Conservation (phyloP, 2,329 filamentous ascomycete genomes). For the Hypomyces rosellus region DNA sequence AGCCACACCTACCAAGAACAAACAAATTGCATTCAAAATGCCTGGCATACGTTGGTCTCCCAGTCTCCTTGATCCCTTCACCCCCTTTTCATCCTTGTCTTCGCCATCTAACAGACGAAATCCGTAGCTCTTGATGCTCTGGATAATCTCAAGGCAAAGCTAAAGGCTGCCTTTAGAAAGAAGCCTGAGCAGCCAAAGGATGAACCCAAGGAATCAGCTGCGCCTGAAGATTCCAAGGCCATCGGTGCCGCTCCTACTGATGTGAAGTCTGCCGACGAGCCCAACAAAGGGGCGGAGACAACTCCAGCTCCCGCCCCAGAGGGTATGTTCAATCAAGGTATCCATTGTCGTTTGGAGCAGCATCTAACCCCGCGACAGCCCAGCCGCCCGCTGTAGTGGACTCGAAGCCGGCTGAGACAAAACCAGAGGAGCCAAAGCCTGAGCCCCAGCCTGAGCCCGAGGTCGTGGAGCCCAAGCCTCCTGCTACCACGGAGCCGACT, state of each 20-base stretch:
- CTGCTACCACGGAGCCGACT: neutral
- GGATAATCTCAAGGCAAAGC: slow-evolving; percentile 50
- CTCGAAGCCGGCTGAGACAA: neutral
- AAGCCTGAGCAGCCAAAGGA: slow-evolving; percentile 31
- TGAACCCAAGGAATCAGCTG: slow-evolving; percentile 18
- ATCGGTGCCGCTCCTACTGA: too few relatives aligned
- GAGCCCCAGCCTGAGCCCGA: neutral
- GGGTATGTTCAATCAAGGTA: neutral
- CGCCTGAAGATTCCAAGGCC: slow-evolving; percentile 18
- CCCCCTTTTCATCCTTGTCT: neutral
- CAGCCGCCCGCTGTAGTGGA: neutral
- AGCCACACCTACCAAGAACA: neutral
- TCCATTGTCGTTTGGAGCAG: neutral
- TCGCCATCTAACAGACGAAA: neutral
- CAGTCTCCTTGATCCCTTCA: neutral
- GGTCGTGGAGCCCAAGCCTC: neutral
- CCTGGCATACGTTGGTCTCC: slow-evolving; percentile 45
- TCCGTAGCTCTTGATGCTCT: slow-evolving; percentile 42
- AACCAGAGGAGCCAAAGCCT: neutral
- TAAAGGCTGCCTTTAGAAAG: slow-evolving; percentile 48
- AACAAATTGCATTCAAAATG: slow-evolving; percentile 32
- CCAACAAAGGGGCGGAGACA: slow-evolving; percentile 17
- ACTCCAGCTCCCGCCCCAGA: slow-evolving; percentile 20
- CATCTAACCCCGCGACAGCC: neutral
- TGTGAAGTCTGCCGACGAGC: slow-evolving; percentile 15